phyloP scores from a whole-genome alignment of 345 rosid species.

The Pseudoturritis turrita region DNA sequence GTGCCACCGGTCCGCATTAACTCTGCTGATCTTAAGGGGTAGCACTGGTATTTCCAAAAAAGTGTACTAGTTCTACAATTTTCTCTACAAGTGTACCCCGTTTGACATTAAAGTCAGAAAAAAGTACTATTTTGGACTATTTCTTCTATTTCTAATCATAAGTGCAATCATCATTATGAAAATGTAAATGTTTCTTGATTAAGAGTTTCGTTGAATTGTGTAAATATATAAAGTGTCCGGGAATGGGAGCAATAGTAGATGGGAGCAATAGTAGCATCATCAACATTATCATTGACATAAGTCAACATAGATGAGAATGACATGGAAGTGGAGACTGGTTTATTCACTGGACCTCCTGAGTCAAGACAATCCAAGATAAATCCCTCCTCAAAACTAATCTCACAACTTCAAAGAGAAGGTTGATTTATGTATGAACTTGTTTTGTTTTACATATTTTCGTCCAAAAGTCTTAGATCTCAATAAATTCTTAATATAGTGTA shows the following conservation, averaged over 20 bases:
- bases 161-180: not conserved
- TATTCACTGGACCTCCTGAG: constrained; percentile 69
- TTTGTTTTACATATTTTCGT: not conserved
- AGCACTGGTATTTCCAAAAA: no score
- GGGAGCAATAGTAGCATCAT: not conserved
- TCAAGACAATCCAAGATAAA: constrained; percentile 24
- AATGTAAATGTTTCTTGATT: not conserved
- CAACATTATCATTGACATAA: constrained; percentile 10
- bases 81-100: no score
- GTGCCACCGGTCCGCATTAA: no score
- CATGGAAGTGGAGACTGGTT: constrained; percentile 57
- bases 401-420: not conserved
- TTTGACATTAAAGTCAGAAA: no score
- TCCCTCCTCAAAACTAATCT: not conserved
- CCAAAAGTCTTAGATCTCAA: not conserved
- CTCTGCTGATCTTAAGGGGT: no score
- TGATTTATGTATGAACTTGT: not conserved
- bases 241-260: no score
- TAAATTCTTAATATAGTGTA: not conserved
- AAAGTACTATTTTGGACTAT: constrained; percentile 43
- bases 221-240: constrained; percentile 27
- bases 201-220: constrained; percentile 1
- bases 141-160: not conserved
- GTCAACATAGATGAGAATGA: constrained; percentile 13
- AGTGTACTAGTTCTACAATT: no score